Evolutionary conservation across 805 yeast species (phyloP), one percentile per base, ranked within the genome.

Genomic region (Brettanomyces sp.): DNA sequence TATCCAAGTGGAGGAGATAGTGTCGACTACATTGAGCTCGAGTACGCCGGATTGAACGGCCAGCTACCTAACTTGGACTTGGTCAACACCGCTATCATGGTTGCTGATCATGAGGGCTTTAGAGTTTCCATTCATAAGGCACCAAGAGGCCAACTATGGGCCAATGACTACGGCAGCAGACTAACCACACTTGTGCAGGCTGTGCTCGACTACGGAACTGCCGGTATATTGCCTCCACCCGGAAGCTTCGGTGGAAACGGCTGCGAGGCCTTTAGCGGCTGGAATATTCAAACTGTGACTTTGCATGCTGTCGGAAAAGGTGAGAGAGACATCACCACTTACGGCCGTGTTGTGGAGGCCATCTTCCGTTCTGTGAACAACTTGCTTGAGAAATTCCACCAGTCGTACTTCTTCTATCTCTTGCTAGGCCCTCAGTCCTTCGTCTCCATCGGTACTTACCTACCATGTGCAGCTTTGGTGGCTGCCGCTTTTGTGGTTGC

Each of bases 61-160:
- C 97, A 89, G 64, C 72, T 90, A 52, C 99, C 99, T 13, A 93
- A 93, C 60, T 72, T 93, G 56, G 99, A 93, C 65, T 66, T 93
- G 46, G 67, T 93, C 41, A 93, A 93, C 59, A 77, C 89, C 25
- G 95, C 86, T 3, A 80, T 80, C n/a, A 68, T 75, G 41, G 73
- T 88, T 33, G 73, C 84, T 4, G 78, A 79, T 49, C 88, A 86
- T 56, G 97, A 90, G 65, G 82, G 82, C 11, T 72, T 90, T 53
- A 73, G 73, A 40, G 76, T 82, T 4, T 73, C 85, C 13, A 63
- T 91, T 39, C 95, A 89, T 53, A 73, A 77, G 1, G 67, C 79
- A 1, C 68, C 77, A 6, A 63, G 64, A 36, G 67, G 68, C 5
- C 72, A 76, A 47, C 56, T 79, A 11, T 60, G 66, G 41, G 70